Evolutionary conservation across 805 yeast genomes (phyloP), one percentile per base, ranked within the genome.

Genomic region (Pichia occidentalis): DNA sequence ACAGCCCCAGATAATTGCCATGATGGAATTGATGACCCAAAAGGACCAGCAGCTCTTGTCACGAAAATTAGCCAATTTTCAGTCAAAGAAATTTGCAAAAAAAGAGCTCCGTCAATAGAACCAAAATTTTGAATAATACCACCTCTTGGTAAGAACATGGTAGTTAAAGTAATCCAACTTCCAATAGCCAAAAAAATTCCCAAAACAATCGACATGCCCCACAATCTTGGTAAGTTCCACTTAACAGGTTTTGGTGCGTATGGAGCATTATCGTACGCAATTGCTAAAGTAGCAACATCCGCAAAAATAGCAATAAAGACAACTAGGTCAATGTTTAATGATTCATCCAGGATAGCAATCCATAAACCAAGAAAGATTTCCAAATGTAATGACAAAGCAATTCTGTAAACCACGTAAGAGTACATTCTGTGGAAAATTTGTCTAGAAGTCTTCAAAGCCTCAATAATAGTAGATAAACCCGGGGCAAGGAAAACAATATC

Each of bases 391-490:
- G 95, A 87, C 63, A 86, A 72, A 63, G 96, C 96, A 67, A 87
- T 87, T 76, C 96, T 88, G 88, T 87, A 87, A 59, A 86, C 95
- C 71, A 87, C 95, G 70, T 87, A 87, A 56, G 96, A 77, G 79
- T 87, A 86, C 96, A 87, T 87, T 75, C 96, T 83, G 88, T 87
- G 96, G 95, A 85, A 85, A 80, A 85, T 85, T 70, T 85, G 95
- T 71, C 95, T 77, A 49, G 95, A 85, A 59, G 95, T 86, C 80
- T 87, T 87, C 61, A 85, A 71, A 59, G 95, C 90, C 70, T 85
- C 95, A 68, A 85, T 85, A 64, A 85, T 85, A 58, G 95, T 92
- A 70, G 92, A 82, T 62, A 85, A 75, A 84, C 95, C 95, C 52
- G 95, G 95, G 56, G 95, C 95, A 56, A 85, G 72, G 83, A 85